Evolutionary conservation across 352 stramenopile genomes (phyloP), one percentile per base, ranked within the genome.

Genomic region (Aphanomyces euteiches): DNA sequence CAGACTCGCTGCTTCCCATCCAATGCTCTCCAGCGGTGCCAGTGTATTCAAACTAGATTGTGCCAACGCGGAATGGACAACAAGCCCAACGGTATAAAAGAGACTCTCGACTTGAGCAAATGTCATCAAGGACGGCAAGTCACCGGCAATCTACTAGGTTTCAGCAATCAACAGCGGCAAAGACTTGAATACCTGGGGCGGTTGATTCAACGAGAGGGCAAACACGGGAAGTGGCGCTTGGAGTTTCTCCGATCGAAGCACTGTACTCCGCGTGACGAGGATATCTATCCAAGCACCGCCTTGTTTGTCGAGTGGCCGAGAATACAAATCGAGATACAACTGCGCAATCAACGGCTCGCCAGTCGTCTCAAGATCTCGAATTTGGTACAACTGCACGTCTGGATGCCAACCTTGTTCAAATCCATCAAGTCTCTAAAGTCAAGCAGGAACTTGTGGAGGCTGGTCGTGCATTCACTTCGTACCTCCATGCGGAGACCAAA

Each of bases 271-370:
- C 28, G 96, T 95, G 45, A 98, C 84, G 66, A 95, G 98, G 50
- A 93, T 89, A 75, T 96, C 97, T 96, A 99, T 99, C 97, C 97
- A 99, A 13, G 97, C 97, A 38, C 97, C 97, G 40, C 96, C 96
- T 53, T 97, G 88, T 82, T 99, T 99, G 75, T 99, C 92, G 67
- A 90, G 94, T 6, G 97, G 96, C 5, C 97, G 90, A 43, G 93
- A 98, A 73, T 98, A 99, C 15, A 96, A 92, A 77, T 99, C 97
- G 45, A 99, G 77, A 74, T 89, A 99, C 76, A 99, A 99, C 50
- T 85, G 91, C 7, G 96, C 96, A 63, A 99, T 95, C 45, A 97
- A 77, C 53, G 43, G 43, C 92, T 78, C 19, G 74, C 81, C 15
- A 40, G 43, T 12, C 57, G 96, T 87, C 45, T 87, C 87, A 48